phyloP scores from a whole-genome alignment of 2,329 filamentous ascomycete genomes.

The Penicillium polonicum region DNA sequence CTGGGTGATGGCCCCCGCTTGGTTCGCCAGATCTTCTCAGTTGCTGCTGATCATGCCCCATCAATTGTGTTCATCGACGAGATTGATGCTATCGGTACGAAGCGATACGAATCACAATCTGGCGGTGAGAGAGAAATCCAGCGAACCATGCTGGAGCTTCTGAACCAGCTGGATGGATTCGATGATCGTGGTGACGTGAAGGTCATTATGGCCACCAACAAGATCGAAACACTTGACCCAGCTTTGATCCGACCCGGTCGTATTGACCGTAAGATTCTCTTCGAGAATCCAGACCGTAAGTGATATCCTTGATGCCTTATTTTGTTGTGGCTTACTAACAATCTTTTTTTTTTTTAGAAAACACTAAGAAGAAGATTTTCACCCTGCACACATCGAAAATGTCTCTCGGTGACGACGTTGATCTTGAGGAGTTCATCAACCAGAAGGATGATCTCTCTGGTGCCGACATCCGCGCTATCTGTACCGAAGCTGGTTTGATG shows the following conservation, averaged over 20 bases:
- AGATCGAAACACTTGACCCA: constrained; percentile 96
- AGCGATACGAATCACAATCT: constrained; percentile 96
- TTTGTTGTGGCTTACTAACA: constrained; percentile 22
- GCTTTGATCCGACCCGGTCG: constrained; percentile 94
- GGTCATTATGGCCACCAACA: constrained; percentile 99
- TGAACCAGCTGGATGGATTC: constrained; percentile 98
- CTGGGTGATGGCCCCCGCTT: constrained; percentile 92
- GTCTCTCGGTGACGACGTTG: constrained; percentile 94
- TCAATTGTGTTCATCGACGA: constrained; percentile 99
- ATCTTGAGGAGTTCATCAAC: constrained; percentile 95
- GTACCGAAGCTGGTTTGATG: constrained; percentile 92
- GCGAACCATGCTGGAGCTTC: constrained; percentile 95
- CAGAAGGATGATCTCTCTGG: constrained; percentile 97
- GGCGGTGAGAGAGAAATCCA: constrained; percentile 97
- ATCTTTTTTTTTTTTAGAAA: constrained; percentile 52
- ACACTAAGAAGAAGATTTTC: constrained; percentile 97
- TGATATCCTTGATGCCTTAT: constrained; percentile 9
- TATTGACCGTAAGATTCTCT: constrained; percentile 95
- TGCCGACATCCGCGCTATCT: constrained; percentile 98
- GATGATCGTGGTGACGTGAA: constrained; percentile 98
- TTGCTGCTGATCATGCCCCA: constrained; percentile 91
- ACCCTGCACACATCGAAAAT: constrained; percentile 98
- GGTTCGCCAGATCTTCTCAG: constrained; percentile 86
- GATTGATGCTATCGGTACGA: constrained; percentile 97
- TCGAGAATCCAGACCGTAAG: constrained; percentile 69